These are phyloP conservation scores for Pisolithus sp. DNA, from an alignment of 768 basidiomycete genomes.

Conservation along the genomic window DNA sequence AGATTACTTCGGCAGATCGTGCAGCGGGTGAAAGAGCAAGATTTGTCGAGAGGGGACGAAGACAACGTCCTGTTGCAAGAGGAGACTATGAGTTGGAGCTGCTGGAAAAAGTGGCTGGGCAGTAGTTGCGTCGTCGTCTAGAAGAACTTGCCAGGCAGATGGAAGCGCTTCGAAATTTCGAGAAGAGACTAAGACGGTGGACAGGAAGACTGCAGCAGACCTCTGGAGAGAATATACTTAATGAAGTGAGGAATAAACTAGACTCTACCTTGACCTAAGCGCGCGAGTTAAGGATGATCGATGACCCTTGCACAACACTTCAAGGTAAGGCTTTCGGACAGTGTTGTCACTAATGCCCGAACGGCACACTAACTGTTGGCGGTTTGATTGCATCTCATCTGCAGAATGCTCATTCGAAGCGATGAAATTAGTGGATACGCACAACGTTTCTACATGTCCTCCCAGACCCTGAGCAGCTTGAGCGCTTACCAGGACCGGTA, in stretches of 20 bases:
- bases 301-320: background rate
- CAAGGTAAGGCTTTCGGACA: slow-evolving; percentile 29
- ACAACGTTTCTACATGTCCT: too few species aligned
- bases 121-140: background rate
- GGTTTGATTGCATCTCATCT: too few species aligned
- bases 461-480: too few species aligned
- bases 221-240: background rate
- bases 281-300: background rate
- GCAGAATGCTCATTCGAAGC: too few species aligned
- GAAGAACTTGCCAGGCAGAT: background rate
- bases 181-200: background rate
- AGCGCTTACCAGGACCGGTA: too few species aligned
- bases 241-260: background rate
- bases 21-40: background rate
- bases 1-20: background rate
- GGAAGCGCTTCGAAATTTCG: background rate
- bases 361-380: too few species aligned
- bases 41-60: too few species aligned
- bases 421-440: too few species aligned
- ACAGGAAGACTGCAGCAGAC: background rate
- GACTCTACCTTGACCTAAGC: background rate
- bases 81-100: background rate
- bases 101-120: background rate
- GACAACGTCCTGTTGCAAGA: background rate
- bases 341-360: too few species aligned